These are phyloP conservation scores for Tulasnella sp. DNA, from an alignment of 768 basidiomycete species.

Conservation along the genomic window DNA sequence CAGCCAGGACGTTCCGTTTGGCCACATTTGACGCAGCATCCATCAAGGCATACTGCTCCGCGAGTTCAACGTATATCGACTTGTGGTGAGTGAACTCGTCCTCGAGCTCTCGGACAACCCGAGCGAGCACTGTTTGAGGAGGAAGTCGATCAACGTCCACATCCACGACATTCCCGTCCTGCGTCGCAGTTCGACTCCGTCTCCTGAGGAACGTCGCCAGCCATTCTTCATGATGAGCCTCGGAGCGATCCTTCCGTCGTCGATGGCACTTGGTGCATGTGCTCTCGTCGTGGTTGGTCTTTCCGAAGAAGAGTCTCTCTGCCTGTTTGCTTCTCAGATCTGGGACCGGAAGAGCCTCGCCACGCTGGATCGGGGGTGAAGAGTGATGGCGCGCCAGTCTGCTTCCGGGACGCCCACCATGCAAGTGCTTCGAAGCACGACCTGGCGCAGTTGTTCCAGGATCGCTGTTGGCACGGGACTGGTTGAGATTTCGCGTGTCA, in stretches of 20 bases:
- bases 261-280: constrained; percentile 60
- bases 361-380: constrained; percentile 13
- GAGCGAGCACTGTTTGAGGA: constrained; percentile 75
- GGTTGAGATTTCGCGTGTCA: not conserved
- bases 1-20: constrained; percentile 76
- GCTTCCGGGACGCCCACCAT: not conserved
- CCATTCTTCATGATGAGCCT: constrained; percentile 5
- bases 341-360: constrained; percentile 53
- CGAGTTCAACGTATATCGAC: constrained; percentile 78
- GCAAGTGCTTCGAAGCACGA: not conserved
- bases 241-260: constrained; percentile 19
- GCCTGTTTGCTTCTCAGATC: constrained; percentile 67
- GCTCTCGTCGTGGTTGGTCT: constrained; percentile 59
- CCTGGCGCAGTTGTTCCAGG: constrained; percentile 12
- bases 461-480: constrained; percentile 6
- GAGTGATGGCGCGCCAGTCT: constrained; percentile 11
- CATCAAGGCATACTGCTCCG: constrained; percentile 87
- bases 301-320: constrained; percentile 71
- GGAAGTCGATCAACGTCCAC: constrained; percentile 37
- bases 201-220: constrained; percentile 6
- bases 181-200: not conserved
- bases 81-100: constrained; percentile 94
- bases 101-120: constrained; percentile 80
- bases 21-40: constrained; percentile 70
- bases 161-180: constrained; percentile 28